Base-by-base conservation (phyloP, 2,329 filamentous ascomycete species). In the Fusarium mundagurra region DNA sequence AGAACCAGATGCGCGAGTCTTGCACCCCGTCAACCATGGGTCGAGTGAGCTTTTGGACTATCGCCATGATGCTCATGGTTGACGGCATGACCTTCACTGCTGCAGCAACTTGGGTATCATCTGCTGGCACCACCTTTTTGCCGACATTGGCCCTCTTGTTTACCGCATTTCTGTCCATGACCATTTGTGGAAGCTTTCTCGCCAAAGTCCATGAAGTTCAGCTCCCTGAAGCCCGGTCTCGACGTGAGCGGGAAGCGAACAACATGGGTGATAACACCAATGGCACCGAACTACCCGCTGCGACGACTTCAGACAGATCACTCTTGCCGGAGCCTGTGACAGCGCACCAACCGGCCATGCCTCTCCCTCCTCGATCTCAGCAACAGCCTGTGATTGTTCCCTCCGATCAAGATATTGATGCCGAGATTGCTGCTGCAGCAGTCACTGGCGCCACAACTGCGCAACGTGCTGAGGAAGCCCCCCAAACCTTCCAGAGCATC, bases 11-110 rank as follows among this genome's bases (percentile, higher is more conserved):
- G 84, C 88, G 88, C 72, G 90, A 92, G 77, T 88, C 90, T 2
- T 91, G 86, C 53, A 93, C 91, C 13, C 91, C 91, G 6, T 93
- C 91, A 0, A 93, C 91, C 5, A 85, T 92, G 74, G 90, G 89
- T 8, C 86, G 91, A 24, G 87, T 92, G 75, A 92, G 91, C 80
- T 91, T 92, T 78, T 88, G 87, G 78, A 92, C 90, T 0, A 85
- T 88, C 31, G 86, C 86, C 58, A 86, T 88, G 72, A 92, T 92
- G 88, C 83, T 91, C 38, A 83, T 92, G 65, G 88, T 89, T 22
- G 91, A 93, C 74, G 89, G 89, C 17, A 84, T 92, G 71, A 84
- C 88, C 8, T 91, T 92, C 72, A 84, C 85, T 6, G 85, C 85
- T n/a, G 86, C 87, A n/a, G 85, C 84, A 17, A 88, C 84, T 8